Evolutionary conservation across 1,284 basidiomycete genomes (phyloP).

Genomic region (Fistulina hepatica): DNA sequence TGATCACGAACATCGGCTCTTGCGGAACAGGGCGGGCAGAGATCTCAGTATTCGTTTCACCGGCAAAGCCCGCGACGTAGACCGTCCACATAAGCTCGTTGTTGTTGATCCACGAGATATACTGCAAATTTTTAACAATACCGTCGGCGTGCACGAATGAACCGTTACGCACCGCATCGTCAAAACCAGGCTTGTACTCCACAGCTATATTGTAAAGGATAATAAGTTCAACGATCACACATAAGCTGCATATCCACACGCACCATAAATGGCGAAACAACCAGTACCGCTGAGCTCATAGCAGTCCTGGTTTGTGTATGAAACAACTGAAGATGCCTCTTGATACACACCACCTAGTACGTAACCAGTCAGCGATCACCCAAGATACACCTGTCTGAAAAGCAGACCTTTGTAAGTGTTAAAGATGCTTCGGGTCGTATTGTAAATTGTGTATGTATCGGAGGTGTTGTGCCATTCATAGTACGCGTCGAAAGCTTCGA

Average conservation of each 20-base stretch:
- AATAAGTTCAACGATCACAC: constrained; percentile 1
- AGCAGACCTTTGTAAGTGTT: constrained; percentile 27
- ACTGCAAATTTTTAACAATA: constrained; percentile 22
- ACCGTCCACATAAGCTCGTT: constrained; percentile 45
- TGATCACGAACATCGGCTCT: constrained; percentile 54
- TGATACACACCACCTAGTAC: constrained; percentile 28
- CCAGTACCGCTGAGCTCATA: constrained; percentile 30
- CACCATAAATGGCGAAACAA: constrained; percentile 35
- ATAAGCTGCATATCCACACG: background rate
- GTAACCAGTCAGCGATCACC: constrained; percentile 30
- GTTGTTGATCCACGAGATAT: constrained; percentile 47
- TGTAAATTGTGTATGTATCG: constrained; percentile 36
- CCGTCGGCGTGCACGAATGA: background rate
- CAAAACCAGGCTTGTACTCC: constrained; percentile 29
- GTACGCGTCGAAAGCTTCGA: constrained; percentile 46
- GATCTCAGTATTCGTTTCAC: constrained; percentile 38
- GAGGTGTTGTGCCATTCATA: constrained; percentile 42
- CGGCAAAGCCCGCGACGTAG: constrained; percentile 38
- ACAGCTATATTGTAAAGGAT: constrained; percentile 15
- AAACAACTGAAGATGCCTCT: constrained; percentile 20
- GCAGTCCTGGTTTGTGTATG: constrained; percentile 19
- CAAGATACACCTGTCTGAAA: constrained; percentile 7
- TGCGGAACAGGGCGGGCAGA: constrained; percentile 45
- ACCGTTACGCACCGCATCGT: constrained; percentile 14
- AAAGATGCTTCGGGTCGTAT: constrained; percentile 34